Evolutionary conservation across 306 rosid species (phyloP).

Genomic region (Chamaecrista fasciculata): DNA sequence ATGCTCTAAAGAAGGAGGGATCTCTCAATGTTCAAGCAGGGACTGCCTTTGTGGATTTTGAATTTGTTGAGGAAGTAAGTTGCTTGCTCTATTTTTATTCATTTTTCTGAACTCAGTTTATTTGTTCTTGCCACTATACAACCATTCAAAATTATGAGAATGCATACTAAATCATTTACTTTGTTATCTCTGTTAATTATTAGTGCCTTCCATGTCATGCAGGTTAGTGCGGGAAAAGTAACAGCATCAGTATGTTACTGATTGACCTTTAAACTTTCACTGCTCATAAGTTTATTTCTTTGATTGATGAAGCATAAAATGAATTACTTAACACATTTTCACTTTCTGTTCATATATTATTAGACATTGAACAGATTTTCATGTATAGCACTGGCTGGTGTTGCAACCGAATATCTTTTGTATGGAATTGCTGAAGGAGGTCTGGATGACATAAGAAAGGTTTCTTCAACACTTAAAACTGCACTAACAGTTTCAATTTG

Average conservation of each 20-base stretch:
- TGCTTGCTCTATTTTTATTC: neutral
- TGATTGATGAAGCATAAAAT: neutral
- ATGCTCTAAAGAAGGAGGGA: conserved; percentile 80
- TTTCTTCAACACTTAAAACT: conserved; percentile 21
- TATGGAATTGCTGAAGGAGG: conserved; percentile 94
- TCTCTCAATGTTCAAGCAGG: conserved; percentile 98
- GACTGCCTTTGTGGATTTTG: conserved; percentile 85
- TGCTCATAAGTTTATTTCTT: conserved; percentile 6
- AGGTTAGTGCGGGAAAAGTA: conserved; percentile 78
- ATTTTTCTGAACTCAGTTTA: neutral
- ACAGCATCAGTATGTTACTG: conserved; percentile 65
- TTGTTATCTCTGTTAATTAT: conserved; percentile 25
- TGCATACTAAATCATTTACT: conserved; percentile 3
- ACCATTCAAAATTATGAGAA: too few relatives aligned
- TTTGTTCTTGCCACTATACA: neutral
- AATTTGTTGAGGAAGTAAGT: conserved; percentile 82
- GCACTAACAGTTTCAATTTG: neutral
- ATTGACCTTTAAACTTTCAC: conserved; percentile 15
- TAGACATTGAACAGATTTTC: conserved; percentile 88
- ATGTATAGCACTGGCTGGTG: conserved; percentile 89
- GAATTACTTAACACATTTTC: conserved; percentile 18
- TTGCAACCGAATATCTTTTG: conserved; percentile 80
- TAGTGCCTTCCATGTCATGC: conserved; percentile 30
- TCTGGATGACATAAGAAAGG: conserved; percentile 88
- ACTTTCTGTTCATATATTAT: conserved; percentile 28